Evolutionary conservation across 2,329 filamentous ascomycete genomes (phyloP).

Genomic region (Teratosphaeria nubilosa): DNA sequence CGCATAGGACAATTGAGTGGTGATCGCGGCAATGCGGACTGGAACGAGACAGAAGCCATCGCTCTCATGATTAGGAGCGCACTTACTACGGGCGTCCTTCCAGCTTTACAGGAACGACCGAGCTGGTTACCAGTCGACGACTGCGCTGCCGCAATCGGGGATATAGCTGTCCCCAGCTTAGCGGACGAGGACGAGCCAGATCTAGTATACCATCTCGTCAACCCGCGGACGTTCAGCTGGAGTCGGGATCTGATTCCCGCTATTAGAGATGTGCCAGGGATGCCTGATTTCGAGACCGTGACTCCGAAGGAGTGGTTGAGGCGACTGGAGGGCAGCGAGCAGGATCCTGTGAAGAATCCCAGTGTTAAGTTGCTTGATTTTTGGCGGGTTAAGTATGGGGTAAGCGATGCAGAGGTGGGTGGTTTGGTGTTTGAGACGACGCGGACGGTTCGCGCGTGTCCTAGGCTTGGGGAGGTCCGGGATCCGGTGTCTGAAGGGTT

Average conservation of each 20-base stretch:
- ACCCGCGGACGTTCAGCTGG: slow-evolving; percentile 17
- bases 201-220: slow-evolving; percentile 21
- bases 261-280: slow-evolving; percentile 3
- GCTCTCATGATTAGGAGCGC: slow-evolving; percentile 34
- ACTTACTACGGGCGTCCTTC: slow-evolving; percentile 27
- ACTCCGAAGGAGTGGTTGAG: slow-evolving; percentile 16
- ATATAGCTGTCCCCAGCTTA: slow-evolving; percentile 12
- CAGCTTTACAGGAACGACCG: slow-evolving; percentile 27
- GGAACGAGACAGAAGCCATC: slow-evolving; percentile 36
- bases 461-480: slow-evolving; percentile 4
- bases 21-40: slow-evolving; percentile 17
- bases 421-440: slow-evolving; percentile 10
- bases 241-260: slow-evolving; percentile 12
- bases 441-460: slow-evolving; percentile 9
- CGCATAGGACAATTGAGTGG: slow-evolving; percentile 20
- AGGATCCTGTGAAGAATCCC: slow-evolving; percentile 21
- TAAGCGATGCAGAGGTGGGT: background rate
- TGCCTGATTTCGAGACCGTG: slow-evolving; percentile 15
- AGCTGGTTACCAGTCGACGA: slow-evolving; percentile 37
- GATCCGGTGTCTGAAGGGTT: slow-evolving; percentile 13
- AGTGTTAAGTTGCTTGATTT: slow-evolving; percentile 25
- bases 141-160: slow-evolving; percentile 28
- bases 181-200: slow-evolving; percentile 6
- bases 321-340: slow-evolving; percentile 12
- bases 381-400: slow-evolving; percentile 22